phyloP scores from a whole-genome alignment of 1,139 yeast genomes.

The Hanseniaspora gamundiae region DNA sequence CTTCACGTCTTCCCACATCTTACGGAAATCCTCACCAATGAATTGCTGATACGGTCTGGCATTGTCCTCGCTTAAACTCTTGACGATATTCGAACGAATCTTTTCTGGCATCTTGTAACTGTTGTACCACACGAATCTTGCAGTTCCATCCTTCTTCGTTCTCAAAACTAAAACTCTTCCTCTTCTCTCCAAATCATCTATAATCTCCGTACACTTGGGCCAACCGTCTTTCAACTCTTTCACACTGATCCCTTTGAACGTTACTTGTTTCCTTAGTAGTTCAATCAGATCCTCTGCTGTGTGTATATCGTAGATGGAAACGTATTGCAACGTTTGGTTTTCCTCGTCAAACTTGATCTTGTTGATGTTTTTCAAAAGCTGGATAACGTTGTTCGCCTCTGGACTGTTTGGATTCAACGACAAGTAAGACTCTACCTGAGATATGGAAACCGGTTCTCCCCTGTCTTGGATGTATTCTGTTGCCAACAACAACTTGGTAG shows the following conservation, averaged over 20 bases:
- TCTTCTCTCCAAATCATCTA: slow-evolving; percentile 63
- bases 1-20: slow-evolving; percentile 67
- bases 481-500: slow-evolving; percentile 75
- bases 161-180: slow-evolving; percentile 71
- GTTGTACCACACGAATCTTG: slow-evolving; percentile 87
- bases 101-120: slow-evolving; percentile 20
- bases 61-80: slow-evolving; percentile 4
- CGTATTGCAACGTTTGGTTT: slow-evolving; percentile 63
- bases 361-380: slow-evolving; percentile 62
- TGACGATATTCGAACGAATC: slow-evolving; percentile 5
- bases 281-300: slow-evolving; percentile 65
- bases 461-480: slow-evolving; percentile 68
- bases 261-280: slow-evolving; percentile 67
- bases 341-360: slow-evolving; percentile 53
- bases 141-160: slow-evolving; percentile 85
- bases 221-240: slow-evolving; percentile 93
- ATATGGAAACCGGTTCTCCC: slow-evolving; percentile 56
- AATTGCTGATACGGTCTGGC: slow-evolving; percentile 29
- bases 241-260: slow-evolving; percentile 80
- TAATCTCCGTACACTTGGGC: slow-evolving; percentile 78
- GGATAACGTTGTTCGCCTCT: slow-evolving; percentile 37
- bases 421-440: slow-evolving; percentile 9
- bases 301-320: slow-evolving; percentile 79
- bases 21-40: slow-evolving; percentile 72
- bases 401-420: slow-evolving; percentile 1